These are phyloP conservation scores for Mucor sp. DNA, from an alignment of 371 early-diverging fungal species.

Conservation along the genomic window DNA sequence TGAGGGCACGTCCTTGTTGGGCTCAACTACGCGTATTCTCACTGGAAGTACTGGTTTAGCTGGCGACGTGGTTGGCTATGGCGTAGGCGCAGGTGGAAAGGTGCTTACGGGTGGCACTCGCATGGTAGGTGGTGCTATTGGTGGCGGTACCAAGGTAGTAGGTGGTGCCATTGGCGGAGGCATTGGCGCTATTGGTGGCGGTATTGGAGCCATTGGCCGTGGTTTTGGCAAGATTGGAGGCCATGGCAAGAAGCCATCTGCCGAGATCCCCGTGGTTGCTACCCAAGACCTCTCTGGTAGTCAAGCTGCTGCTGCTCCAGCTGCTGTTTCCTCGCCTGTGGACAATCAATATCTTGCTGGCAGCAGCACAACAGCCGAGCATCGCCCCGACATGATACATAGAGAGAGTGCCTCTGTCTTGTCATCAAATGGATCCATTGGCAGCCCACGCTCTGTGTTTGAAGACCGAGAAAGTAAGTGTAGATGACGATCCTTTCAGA, in stretches of 20 bases:
- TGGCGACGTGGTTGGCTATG: conserved; percentile 21
- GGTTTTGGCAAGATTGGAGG: conserved; percentile 25
- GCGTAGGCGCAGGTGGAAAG: conserved; percentile 33
- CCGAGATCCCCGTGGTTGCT: not conserved
- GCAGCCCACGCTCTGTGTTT: conserved; percentile 16
- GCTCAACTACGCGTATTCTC: conserved; percentile 22
- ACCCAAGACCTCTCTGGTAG: not conserved
- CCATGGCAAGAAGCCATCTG: conserved; percentile 11
- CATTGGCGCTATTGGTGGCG: conserved; percentile 26
- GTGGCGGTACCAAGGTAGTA: conserved; percentile 18
- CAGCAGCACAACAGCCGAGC: not conserved
- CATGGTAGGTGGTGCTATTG: conserved; percentile 31
- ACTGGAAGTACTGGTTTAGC: conserved; percentile 20
- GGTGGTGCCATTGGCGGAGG: conserved; percentile 38
- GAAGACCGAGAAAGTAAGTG: conserved; percentile 21
- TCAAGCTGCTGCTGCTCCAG: not conserved
- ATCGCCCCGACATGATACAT: not conserved
- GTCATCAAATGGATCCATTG: conserved; percentile 9
- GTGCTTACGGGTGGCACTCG: conserved; percentile 21
- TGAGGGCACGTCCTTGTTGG: conserved; percentile 22
- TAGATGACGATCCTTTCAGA: too few species aligned
- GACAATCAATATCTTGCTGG: not conserved
- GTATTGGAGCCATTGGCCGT: conserved; percentile 25
- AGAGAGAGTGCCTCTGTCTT: not conserved
- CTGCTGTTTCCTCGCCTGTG: not conserved